Evolutionary conservation across 768 basidiomycete species (phyloP).

Genomic region (Leucocoprinus birnbaumii): DNA sequence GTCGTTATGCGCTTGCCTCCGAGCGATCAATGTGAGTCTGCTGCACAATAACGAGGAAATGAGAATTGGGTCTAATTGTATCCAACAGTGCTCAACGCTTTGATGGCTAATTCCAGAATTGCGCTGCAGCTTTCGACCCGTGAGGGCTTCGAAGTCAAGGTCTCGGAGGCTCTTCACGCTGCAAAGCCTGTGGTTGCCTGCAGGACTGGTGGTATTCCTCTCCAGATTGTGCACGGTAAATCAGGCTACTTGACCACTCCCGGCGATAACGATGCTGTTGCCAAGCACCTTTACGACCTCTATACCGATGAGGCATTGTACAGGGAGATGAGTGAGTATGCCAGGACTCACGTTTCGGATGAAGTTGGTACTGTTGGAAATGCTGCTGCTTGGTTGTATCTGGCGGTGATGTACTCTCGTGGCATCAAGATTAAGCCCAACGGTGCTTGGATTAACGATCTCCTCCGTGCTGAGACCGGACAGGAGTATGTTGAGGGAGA

Average conservation of each 20-base stretch:
- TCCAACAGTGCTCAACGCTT: constrained; percentile 72
- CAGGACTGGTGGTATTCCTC: constrained; percentile 89
- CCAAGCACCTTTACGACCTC: constrained; percentile 72
- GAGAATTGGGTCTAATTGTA: constrained; percentile 16
- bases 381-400: constrained; percentile 55
- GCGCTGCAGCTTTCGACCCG: constrained; percentile 90
- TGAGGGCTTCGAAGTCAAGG: constrained; percentile 98
- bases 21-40: constrained; percentile 72
- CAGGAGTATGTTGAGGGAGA: constrained; percentile 67
- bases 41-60: constrained; percentile 25
- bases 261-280: constrained; percentile 74
- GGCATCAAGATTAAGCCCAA: constrained; percentile 77
- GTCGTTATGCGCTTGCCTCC: constrained; percentile 79
- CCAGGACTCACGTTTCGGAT: constrained; percentile 75
- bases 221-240: constrained; percentile 86
- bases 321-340: constrained; percentile 59
- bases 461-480: constrained; percentile 72
- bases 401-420: constrained; percentile 79
- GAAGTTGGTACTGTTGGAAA: constrained; percentile 86
- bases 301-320: constrained; percentile 73
- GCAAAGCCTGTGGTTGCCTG: constrained; percentile 85
- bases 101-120: constrained; percentile 87
- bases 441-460: constrained; percentile 83
- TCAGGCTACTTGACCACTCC: constrained; percentile 82
- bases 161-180: constrained; percentile 91